These are phyloP conservation scores for Cichorium intybus DNA, from an alignment of 140 eudicot genomes.

Conservation along the genomic window DNA sequence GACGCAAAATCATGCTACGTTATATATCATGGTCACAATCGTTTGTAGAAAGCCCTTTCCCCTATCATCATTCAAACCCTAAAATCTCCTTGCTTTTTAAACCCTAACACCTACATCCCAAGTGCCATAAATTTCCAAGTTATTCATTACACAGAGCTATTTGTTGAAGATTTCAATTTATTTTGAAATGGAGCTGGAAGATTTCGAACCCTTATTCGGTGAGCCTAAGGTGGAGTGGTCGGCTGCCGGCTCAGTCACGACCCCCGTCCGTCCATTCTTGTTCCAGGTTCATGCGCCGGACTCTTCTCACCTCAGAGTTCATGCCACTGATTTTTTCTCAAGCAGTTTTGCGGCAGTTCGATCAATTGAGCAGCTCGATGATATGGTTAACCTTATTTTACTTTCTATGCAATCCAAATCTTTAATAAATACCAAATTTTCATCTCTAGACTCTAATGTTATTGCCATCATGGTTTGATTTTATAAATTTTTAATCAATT, in stretches of 20 bases:
- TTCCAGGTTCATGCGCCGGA: conserved; percentile 39
- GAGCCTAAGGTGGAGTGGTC: conserved; percentile 54
- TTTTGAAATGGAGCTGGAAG: conserved; percentile 40
- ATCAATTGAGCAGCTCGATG: conserved; percentile 59
- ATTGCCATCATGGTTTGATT: too few species aligned
- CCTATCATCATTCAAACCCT: not conserved
- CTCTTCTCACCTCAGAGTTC: conserved; percentile 29
- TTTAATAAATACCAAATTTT: too few species aligned
- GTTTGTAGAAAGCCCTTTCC: too few species aligned
- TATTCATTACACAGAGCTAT: not conserved
- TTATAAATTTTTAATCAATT: not conserved
- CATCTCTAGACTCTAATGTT: too few species aligned
- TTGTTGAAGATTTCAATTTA: not conserved
- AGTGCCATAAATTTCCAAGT: too few species aligned
- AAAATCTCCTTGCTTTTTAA: conserved; percentile 1
- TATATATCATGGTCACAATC: not conserved
- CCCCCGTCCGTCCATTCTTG: conserved; percentile 36
- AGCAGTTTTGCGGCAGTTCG: conserved; percentile 46
- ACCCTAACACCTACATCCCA: not conserved
- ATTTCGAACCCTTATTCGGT: conserved; percentile 59
- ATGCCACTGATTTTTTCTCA: conserved; percentile 56
- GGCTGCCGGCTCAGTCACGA: conserved; percentile 4
- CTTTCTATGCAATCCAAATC: not conserved
- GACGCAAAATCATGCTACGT: not conserved
- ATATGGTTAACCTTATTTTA: conserved; percentile 47